These are phyloP conservation scores for Cercophora sp. DNA, from an alignment of 495 filamentous ascomycete genomes.

Conservation along the genomic window DNA sequence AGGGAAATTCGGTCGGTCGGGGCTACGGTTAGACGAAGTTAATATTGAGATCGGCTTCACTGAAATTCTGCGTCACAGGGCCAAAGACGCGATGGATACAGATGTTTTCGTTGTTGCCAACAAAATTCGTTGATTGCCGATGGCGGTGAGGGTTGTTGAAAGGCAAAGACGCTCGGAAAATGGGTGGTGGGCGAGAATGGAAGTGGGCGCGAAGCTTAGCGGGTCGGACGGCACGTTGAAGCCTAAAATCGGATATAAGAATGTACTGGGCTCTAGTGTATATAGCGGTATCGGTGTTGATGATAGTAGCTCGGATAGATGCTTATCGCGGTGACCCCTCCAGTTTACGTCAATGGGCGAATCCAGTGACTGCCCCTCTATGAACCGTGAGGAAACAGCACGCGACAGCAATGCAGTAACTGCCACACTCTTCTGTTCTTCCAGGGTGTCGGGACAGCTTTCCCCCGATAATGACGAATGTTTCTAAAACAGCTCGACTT, in stretches of 20 bases:
- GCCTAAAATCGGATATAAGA: background rate
- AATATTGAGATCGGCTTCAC: background rate
- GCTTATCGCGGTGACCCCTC: too few species aligned
- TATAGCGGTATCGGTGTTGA: background rate
- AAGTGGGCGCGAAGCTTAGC: background rate
- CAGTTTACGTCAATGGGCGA: too few species aligned
- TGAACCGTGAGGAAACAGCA: too few species aligned
- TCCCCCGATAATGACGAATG: slow-evolving; percentile 65
- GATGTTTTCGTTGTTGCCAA: background rate
- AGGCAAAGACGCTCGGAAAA: background rate
- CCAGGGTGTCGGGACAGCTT: slow-evolving; percentile 17
- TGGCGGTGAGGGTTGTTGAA: slow-evolving; percentile 2
- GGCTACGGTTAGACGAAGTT: background rate
- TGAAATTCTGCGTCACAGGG: background rate
- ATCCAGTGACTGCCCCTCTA: too few species aligned
- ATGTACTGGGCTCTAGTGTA: too few species aligned
- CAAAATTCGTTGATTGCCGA: background rate
- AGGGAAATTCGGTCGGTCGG: background rate
- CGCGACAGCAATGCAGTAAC: too few species aligned
- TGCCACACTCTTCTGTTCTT: too few species aligned
- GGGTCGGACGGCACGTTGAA: background rate
- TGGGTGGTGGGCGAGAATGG: background rate
- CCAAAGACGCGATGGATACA: background rate
- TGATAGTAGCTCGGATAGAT: too few species aligned
- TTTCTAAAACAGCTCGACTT: slow-evolving; percentile 92